Evolutionary conservation across 768 basidiomycete genomes (phyloP), one percentile per base, ranked within the genome.

Genomic region (Rhizopogon vulgaris): DNA sequence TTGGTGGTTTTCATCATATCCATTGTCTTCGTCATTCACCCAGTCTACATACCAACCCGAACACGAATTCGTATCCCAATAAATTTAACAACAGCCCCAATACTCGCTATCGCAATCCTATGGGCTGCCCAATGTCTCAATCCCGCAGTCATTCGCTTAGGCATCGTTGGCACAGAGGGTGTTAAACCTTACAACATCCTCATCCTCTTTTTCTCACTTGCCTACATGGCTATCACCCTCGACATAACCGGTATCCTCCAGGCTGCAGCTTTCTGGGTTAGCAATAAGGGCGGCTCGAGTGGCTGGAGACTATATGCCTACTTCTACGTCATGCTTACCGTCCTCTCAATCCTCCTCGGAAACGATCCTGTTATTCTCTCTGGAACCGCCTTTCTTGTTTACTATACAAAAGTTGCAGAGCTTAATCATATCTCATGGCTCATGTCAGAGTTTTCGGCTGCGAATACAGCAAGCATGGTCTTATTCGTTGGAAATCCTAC

Each of bases 331-430:
- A 83, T 96, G 76, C 83, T 95, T 63, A 85, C 89, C 11, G 63
- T 79, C 12, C 74, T 85, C 54, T 93, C 90, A 38, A 74, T 87
- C 40, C 58, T 94, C 1, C 74, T 96, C n/a, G 94, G 94, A 6
- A 96, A 96, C 61, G 92, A 97, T 68, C 94, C 94, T 0, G 81
- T 98, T 63, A 90, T 96, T 52, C 78, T 97, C 43, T 90, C 87
- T 11, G 94, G 93, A 2, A 95, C 94, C 0, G 84, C 85, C 0
- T 96, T 97, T 66, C 69, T 96, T 30, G 87, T 85, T 6, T 96
- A 96, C 60, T 91, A 92, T 60, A 94, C 93, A 0, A 66, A 79
- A 30, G 84, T 84, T 8, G 60, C 59, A 32, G 24, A 66, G 39
- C 69, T 83, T 22, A 52, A 81, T 27, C 80, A 83, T 0, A 70